These are phyloP conservation scores for Aspergillus oerlinghausenensis DNA, from an alignment of 2,329 filamentous ascomycete species.

Conservation along the genomic window DNA sequence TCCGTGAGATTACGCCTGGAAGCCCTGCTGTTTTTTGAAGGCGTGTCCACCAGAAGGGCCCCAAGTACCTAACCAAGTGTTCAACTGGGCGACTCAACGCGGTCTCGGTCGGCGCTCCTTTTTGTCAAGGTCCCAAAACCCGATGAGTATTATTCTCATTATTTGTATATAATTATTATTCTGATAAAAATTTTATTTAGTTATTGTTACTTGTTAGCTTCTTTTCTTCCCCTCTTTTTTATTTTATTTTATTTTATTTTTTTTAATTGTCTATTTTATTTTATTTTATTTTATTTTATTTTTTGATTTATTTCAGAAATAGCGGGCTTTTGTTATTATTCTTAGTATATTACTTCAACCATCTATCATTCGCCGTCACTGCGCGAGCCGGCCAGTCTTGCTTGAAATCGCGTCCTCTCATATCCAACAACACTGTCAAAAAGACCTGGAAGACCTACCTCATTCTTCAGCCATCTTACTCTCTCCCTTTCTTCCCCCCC, in stretches of 20 bases:
- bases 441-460: conserved; percentile 6
- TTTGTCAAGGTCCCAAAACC: conserved; percentile 9
- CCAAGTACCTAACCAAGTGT: conserved; percentile 1
- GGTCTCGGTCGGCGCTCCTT: conserved; percentile 16
- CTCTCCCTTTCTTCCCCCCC: conserved; percentile 13
- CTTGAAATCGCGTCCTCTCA: conserved; percentile 4
- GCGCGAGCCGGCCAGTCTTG: conserved; percentile 13
- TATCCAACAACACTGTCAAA: conserved; percentile 11
- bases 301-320: conserved; percentile 2
- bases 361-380: conserved; percentile 14
- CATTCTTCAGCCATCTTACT: conserved; percentile 9
- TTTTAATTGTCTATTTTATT: conserved; percentile 5
- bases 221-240: conserved; percentile 3
- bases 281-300: conserved; percentile 2
- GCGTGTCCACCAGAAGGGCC: conserved; percentile 6
- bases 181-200: conserved; percentile 5
- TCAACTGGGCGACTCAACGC: no score
- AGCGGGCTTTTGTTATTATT: background rate
- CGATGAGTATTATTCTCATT: background rate
- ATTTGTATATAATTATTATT: conserved; percentile 5
- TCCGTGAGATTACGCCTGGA: background rate
- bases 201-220: background rate
- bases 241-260: background rate
- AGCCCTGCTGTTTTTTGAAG: conserved; percentile 14
- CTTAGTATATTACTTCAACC: conserved; percentile 1